Base-by-base conservation (phyloP, 768 basidiomycete species). In the Psilocybe cubensis region DNA sequence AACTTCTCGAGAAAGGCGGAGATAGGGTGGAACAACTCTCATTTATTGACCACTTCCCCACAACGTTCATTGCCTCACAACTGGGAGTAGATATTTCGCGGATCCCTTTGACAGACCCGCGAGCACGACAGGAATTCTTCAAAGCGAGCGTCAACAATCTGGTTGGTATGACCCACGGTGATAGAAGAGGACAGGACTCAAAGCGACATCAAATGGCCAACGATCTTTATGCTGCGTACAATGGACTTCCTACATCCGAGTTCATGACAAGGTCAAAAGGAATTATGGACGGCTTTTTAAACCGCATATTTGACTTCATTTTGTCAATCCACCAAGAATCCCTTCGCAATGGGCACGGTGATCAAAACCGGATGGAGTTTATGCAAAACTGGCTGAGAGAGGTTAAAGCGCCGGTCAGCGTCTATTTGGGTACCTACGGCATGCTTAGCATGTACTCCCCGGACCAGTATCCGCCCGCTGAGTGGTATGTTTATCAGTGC, bases 11-110 rank as follows among this genome's bases (percentile, higher is more conserved):
- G 18, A 21, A 17, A 9, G 25, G 47, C 18, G 43, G 43, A n/a
- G 44, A 46, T 28, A 21, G 10, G 33, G 29, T 55, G 2, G 54
- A 45, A n/a, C 54, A 55, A 21, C 43, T 55, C 28, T 33, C 35
- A 12, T 45, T 45, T 27, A 46, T 55, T 23, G 54, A 47, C 14
- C 54, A 55, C 45, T 55, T 55, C 43, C 54, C 54, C 25, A 55
- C 43, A 12, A 43, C 43, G 12, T 55, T 46, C 42, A 55, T 45
- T 33, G 21, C 31, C 25, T 29, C 54, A 7, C 20, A 9, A 11
- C 35, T 38, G 5, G 35, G 35, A 4, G 35, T 38, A 11, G 6
- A 38, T 38, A 38, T 38, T 38, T 12, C 35, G 4, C 35, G 33
- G 17, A 17, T 41, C 6, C 4, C 35, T n/a, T 27, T 41, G 35